A percentile compares a stretch with the other conserved stretches of the same genome.
phyloP scores from a whole-genome alignment of 2,329 filamentous ascomycete species.

The Fusarium sp. region DNA sequence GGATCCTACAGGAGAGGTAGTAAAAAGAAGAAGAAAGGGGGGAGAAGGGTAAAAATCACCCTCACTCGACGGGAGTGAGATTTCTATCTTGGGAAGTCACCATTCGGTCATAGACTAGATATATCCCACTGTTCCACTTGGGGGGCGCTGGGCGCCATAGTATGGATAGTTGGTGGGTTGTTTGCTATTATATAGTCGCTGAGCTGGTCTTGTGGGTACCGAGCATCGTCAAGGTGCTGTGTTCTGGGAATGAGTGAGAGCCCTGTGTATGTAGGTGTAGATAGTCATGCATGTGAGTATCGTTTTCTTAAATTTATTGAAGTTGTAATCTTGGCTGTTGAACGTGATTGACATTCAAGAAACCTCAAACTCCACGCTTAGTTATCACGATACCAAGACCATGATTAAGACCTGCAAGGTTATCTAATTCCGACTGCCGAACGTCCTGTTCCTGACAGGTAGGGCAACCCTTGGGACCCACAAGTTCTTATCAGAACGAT shows the following conservation, averaged over 20 bases:
- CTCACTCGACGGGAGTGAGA: constrained; percentile 10
- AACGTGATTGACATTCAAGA: background rate
- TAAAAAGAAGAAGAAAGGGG: no score
- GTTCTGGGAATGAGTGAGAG: background rate
- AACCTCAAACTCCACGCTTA: background rate
- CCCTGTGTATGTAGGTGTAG: background rate
- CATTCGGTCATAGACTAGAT: background rate
- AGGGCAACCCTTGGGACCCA: background rate
- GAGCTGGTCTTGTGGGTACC: background rate
- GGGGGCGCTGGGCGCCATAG: constrained; percentile 12
- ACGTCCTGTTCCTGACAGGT: constrained; percentile 31
- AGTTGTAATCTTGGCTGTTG: background rate
- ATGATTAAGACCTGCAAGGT: constrained; percentile 4
- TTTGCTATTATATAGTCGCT: constrained; percentile 17
- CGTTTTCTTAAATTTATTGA: background rate
- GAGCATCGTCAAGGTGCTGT: no score
- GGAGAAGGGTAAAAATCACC: constrained; percentile 13
- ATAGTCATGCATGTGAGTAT: background rate
- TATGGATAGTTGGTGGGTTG: background rate
- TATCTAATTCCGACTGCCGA: constrained; percentile 29
- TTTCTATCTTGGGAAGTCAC: constrained; percentile 8
- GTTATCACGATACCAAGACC: constrained; percentile 8
- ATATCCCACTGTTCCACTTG: constrained; percentile 3
- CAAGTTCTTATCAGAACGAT: constrained; percentile 32
- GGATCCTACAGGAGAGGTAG: no score